Conservation (phyloP, 352 stramenopile species). For the Globisporangium paroecandrum region DNA sequence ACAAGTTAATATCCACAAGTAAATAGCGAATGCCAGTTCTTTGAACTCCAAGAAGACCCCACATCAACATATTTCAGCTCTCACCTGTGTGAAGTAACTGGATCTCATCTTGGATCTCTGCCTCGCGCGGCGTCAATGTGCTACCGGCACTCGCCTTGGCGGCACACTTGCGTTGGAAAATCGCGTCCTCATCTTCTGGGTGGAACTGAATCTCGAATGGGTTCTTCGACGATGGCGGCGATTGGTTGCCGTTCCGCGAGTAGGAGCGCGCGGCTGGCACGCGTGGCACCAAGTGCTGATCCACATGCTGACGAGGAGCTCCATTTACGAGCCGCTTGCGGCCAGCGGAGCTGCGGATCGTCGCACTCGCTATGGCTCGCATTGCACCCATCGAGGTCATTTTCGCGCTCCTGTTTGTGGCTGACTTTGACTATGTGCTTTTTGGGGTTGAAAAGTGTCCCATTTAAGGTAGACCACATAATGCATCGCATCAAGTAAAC, state of each 20-base stretch:
- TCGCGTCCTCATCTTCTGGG: constrained; percentile 13
- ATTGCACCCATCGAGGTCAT: background rate
- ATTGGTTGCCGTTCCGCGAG: background rate
- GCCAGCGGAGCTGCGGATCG: background rate
- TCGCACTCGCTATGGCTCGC: background rate
- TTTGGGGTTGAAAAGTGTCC: background rate
- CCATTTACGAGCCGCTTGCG: background rate
- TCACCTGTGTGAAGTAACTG: constrained; percentile 41
- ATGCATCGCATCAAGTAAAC: background rate
- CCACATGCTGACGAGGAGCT: background rate
- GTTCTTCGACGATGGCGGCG: constrained; percentile 18
- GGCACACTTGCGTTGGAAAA: background rate
- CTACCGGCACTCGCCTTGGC: background rate
- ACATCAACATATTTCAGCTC: background rate
- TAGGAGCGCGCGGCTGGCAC: background rate
- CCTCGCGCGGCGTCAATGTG: constrained; percentile 5
- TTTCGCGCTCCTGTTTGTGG: background rate
- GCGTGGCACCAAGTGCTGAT: no score
- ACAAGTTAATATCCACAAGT: background rate
- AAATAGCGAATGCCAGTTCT: background rate
- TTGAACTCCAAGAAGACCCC: background rate
- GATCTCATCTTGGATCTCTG: constrained; percentile 34
- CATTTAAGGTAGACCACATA: constrained; percentile 1
- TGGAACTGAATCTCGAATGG: constrained; percentile 59
- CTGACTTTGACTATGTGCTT: background rate